A percentile compares a stretch with the other conserved stretches of the same genome.
Evolutionary conservation across 768 basidiomycete genomes (phyloP).

Genomic region (Imleria badia): DNA sequence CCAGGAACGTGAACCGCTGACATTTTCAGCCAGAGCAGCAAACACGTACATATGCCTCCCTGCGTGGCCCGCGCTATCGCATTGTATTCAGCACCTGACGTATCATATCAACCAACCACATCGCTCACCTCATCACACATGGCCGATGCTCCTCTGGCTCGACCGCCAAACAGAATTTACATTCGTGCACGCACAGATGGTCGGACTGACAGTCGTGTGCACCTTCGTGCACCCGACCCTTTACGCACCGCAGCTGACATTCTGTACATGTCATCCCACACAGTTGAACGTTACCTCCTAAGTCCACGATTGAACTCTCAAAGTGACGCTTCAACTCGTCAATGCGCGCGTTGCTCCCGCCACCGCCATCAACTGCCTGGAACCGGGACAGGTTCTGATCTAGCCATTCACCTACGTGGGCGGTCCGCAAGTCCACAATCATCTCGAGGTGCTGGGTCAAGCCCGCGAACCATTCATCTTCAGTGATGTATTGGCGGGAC

Average conservation of each 20-base stretch:
- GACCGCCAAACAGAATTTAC: slow-evolving; percentile 38
- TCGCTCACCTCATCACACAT: slow-evolving; percentile 50
- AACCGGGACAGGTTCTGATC: slow-evolving; percentile 49
- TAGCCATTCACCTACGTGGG: slow-evolving; percentile 53
- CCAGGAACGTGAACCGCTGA: not conserved
- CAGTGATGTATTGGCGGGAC: slow-evolving; percentile 19
- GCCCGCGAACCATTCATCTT: slow-evolving; percentile 38
- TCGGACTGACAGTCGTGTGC: slow-evolving; percentile 50
- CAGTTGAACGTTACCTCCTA: slow-evolving; percentile 46
- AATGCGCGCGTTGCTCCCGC: slow-evolving; percentile 39
- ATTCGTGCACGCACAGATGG: slow-evolving; percentile 46
- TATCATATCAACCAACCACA: not conserved
- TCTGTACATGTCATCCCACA: slow-evolving; percentile 47
- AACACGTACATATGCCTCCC: slow-evolving; percentile 52
- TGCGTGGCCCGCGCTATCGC: slow-evolving; percentile 52
- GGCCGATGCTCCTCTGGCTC: slow-evolving; percentile 31
- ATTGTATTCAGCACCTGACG: not conserved
- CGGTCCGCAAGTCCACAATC: slow-evolving; percentile 43
- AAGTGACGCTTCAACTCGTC: slow-evolving; percentile 45
- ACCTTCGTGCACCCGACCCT: slow-evolving; percentile 43
- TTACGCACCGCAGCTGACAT: slow-evolving; percentile 53
- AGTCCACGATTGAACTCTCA: slow-evolving; percentile 43
- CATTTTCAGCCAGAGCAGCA: fast-evolving
- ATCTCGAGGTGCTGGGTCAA: slow-evolving; percentile 40
- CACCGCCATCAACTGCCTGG: slow-evolving; percentile 18